phyloP scores from a whole-genome alignment of 495 filamentous ascomycete species.

The Hypomontagnella submonticulosa region DNA sequence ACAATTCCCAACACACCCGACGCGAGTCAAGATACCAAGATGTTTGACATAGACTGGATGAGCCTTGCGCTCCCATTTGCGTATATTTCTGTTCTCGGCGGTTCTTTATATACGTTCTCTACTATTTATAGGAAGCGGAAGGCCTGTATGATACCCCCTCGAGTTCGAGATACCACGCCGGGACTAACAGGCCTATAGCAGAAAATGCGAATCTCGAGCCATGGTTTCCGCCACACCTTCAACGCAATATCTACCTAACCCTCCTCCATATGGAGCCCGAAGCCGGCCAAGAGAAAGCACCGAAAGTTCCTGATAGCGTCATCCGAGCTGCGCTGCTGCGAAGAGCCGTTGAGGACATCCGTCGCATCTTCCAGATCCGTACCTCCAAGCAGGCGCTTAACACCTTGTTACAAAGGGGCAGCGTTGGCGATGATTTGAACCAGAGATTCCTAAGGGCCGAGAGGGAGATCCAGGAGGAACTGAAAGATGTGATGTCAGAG shows the following conservation, averaged over 20 bases:
- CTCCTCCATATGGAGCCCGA: conserved; percentile 86
- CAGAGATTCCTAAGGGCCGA: conserved; percentile 90
- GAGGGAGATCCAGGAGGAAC: conserved; percentile 97
- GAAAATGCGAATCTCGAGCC: conserved; percentile 84
- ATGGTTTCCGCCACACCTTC: conserved; percentile 91
- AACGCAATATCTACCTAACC: conserved; percentile 93
- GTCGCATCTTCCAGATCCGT: conserved; percentile 85
- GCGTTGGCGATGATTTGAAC: conserved; percentile 96
- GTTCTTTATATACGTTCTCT: conserved; percentile 90
- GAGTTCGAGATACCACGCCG: conserved; percentile 2
- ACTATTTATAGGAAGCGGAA: conserved; percentile 93
- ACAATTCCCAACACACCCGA: conserved; percentile 18
- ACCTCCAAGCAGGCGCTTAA: conserved; percentile 86
- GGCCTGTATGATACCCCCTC: conserved; percentile 69
- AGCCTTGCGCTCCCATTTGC: conserved; percentile 82
- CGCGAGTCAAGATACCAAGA: conserved; percentile 40
- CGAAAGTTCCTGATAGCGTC: conserved; percentile 83
- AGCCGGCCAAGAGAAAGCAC: conserved; percentile 72
- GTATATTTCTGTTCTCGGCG: conserved; percentile 87
- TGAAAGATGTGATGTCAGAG: conserved; percentile 93
- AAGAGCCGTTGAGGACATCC: conserved; percentile 90
- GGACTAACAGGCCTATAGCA: conserved; percentile 56
- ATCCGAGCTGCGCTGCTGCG: conserved; percentile 90
- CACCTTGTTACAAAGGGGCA: conserved; percentile 84
- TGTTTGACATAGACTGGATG: conserved; percentile 79